Conservation (phyloP, 768 basidiomycete genomes). For the Pleurotus tuber-regium region DNA sequence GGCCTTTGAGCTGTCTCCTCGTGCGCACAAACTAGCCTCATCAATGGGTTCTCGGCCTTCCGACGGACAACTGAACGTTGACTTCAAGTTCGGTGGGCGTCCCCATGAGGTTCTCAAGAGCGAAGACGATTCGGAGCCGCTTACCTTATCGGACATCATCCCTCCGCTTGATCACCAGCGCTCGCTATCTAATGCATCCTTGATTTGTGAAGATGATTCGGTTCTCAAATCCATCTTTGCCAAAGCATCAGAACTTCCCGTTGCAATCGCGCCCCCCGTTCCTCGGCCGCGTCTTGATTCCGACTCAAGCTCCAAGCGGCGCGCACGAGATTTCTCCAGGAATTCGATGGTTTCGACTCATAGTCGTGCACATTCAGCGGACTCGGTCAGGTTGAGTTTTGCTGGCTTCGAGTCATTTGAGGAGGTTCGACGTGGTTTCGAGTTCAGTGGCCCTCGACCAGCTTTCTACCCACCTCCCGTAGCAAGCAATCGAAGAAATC, state of each 20-base stretch:
- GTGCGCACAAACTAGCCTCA: slow-evolving; percentile 18
- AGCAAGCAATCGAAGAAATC: slow-evolving; percentile 31
- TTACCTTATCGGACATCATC: slow-evolving; percentile 76
- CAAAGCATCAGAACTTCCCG: slow-evolving; percentile 26
- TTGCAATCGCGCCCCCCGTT: slow-evolving; percentile 34
- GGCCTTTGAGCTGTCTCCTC: slow-evolving; percentile 1
- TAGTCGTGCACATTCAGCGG: slow-evolving; percentile 33
- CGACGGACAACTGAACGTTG: slow-evolving; percentile 63
- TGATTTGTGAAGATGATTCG: slow-evolving; percentile 47
- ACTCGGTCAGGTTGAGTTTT: slow-evolving; percentile 62
- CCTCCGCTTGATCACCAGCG: slow-evolving; percentile 57
- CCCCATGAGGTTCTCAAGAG: slow-evolving; percentile 23
- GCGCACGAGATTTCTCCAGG: slow-evolving; percentile 22
- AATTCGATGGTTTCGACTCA: slow-evolving; percentile 20
- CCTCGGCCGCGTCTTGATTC: slow-evolving; percentile 37
- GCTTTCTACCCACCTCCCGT: slow-evolving; percentile 60
- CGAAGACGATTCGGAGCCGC: slow-evolving; percentile 18
- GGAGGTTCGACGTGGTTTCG: slow-evolving; percentile 77
- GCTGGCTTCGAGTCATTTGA: slow-evolving; percentile 72
- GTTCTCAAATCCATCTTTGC: slow-evolving; percentile 55
- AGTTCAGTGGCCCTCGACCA: slow-evolving; percentile 61
- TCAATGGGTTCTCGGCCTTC: slow-evolving; percentile 47
- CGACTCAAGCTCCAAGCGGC: slow-evolving; percentile 37
- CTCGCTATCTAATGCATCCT: slow-evolving; percentile 43
- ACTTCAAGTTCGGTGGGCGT: slow-evolving; percentile 74